Evolutionary conservation across 2,329 filamentous ascomycete species (phyloP), one percentile per base, ranked within the genome.

Genomic region (Xylaria sp.): DNA sequence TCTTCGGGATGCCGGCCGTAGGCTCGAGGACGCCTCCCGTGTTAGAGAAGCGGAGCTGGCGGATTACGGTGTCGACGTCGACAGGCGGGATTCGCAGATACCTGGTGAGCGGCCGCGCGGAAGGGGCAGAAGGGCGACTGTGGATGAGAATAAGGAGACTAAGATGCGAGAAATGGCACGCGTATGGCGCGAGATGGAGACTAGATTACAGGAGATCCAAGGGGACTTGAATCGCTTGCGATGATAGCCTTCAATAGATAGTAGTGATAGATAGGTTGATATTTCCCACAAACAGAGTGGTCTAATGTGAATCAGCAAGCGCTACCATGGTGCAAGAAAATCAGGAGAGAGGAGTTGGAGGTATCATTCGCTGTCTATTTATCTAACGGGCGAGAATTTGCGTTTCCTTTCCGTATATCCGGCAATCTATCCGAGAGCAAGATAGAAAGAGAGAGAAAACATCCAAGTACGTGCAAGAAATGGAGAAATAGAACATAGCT

Each of bases 161-260:
- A 80, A 79, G 28, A 83, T 88, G 83, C 81, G 83, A 64, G 86
- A 89, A 75, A 85, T 88, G 82, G 86, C 84, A 2, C 79, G 82
- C 63, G 82, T 84, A 8, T 86, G 85, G 75, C 76, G 80, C 2
- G 85, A 88, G 65, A 85, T 88, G 82, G 81, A 79, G 33, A 77
- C 79, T 67, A 81, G 86, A 74, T 77, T 88, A 64, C 79, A 83
- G 10, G 86, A 89, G 55, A 83, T 86, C 0, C 81, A 79, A 67
- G 79, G 75, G 2, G 86, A 89, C 69, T 70, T 89, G 58, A 78
- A 73, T 52, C 75, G 78, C n/a, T 64, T 80, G 63, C 70, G 73
- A 36, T 78, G 69, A 36, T 36, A 28, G 23, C 1, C 36, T 31
- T 33, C 9, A 3, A n/a, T 18, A 10, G 33, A 36, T 36, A 7